Evolutionary conservation across 371 early-diverging fungal species (phyloP), one percentile per base, ranked within the genome.

Genomic region (Blakeslea trispora): DNA sequence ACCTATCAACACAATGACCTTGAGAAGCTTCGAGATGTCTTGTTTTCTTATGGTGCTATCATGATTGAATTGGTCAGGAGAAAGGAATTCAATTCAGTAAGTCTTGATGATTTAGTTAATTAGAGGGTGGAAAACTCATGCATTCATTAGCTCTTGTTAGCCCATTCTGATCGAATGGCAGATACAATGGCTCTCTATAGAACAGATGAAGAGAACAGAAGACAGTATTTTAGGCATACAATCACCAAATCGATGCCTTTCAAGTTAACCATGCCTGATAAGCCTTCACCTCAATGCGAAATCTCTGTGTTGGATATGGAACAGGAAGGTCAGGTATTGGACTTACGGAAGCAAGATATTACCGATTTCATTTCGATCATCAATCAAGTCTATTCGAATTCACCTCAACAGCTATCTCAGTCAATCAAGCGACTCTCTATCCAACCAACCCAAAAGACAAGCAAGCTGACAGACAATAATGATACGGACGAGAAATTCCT

Each of bases 51-150:
- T 68, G 89, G 84, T n/a, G 84, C 83, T 14, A 48, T 81, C 5
- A 63, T 90, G 35, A 84, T 88, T 28, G 92, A 92, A 59, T 69
- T 88, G 45, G 88, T 89, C 1, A 79, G 92, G 53, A 66, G 92
- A 34, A 81, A 78, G 37, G 90, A 88, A 64, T 90, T 85, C 63
- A 63, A 73, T 22, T 66, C 71, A 21, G 79, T 85, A 70, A 61
- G 63, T 58, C 18, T 19, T 37, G 0, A 11, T 10, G 17, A 14
- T 11, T 18, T 40, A 3, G 41, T 28, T 18, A n/a, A n/a, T n/a
- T n/a, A n/a, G n/a, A n/a, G n/a, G n/a, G n/a, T n/a, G n/a, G n/a
- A n/a, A n/a, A n/a, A n/a, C n/a, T n/a, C n/a, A n/a, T n/a, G n/a
- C n/a, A n/a, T n/a, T n/a, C n/a, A n/a, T n/a, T 56, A 80, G 71